Percentiles rank a stretch among this genome's conserved stretches.
Evolutionary conservation across 345 rosid genomes (phyloP).

Genomic region (Fremontodendron californicum): DNA sequence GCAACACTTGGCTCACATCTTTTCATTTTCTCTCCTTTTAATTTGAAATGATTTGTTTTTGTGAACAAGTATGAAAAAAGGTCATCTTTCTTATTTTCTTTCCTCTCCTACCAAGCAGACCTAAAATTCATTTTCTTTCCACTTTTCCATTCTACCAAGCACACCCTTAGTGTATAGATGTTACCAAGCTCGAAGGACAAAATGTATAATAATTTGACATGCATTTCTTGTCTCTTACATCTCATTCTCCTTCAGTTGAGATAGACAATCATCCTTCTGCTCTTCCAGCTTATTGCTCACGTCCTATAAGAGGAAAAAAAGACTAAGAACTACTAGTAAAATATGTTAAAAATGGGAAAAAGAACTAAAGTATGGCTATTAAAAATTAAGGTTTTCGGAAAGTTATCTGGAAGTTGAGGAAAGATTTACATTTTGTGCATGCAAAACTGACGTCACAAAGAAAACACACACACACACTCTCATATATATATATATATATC

Average conservation of each 20-base stretch:
- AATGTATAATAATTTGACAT: neutral
- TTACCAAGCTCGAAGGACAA: neutral
- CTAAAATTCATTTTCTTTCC: no score
- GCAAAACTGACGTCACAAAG: neutral
- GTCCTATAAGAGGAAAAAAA: constrained; percentile 50
- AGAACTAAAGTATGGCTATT: neutral
- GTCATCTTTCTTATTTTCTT: no score
- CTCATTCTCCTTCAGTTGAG: constrained; percentile 90
- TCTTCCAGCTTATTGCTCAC: constrained; percentile 84
- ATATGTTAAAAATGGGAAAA: neutral
- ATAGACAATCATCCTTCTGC: constrained; percentile 77
- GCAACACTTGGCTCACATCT: no score
- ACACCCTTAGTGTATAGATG: neutral
- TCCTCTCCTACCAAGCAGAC: no score
- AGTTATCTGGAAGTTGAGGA: neutral
- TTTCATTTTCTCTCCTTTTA: no score
- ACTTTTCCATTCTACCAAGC: no score
- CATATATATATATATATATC: no score
- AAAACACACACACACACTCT: neutral
- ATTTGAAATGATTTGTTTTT: no score
- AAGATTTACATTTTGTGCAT: neutral
- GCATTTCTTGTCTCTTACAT: constrained; percentile 50
- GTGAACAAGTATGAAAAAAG: no score
- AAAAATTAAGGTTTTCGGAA: neutral
- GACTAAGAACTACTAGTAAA: neutral